These are phyloP conservation scores for Lasiodiplodia gonubiensis DNA, from an alignment of 2,329 filamentous ascomycete genomes.

Conservation along the genomic window DNA sequence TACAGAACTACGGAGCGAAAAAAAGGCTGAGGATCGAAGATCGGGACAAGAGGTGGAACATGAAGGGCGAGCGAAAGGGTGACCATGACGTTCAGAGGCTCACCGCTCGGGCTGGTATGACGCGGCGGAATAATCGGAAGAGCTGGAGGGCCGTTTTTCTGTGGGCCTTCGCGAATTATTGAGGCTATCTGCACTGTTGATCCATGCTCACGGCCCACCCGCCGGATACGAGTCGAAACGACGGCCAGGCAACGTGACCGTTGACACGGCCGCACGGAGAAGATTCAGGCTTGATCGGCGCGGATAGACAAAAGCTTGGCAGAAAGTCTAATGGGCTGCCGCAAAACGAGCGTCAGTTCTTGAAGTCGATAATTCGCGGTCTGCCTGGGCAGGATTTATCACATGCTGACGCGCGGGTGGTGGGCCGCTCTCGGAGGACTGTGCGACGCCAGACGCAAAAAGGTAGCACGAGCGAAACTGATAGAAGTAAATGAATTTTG, in stretches of 20 bases:
- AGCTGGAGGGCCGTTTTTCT: not conserved
- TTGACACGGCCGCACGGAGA: not conserved
- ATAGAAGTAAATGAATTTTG: not conserved
- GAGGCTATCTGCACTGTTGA: conserved; percentile 8
- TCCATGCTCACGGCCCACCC: conserved; percentile 9
- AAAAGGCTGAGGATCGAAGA: not conserved
- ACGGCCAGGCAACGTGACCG: not conserved
- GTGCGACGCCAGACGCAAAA: not conserved
- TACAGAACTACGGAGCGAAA: not conserved
- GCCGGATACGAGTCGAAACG: not conserved
- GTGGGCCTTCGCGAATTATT: conserved; percentile 7
- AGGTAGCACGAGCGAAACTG: not conserved
- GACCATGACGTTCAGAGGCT: not conserved
- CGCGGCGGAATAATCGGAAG: conserved; percentile 15
- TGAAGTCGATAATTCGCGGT: not conserved
- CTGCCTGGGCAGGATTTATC: conserved; percentile 2
- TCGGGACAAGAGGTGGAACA: not conserved
- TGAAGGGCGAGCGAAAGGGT: not conserved
- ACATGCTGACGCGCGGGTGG: not conserved
- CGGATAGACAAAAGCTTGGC: conserved; percentile 6
- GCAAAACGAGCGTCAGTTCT: not conserved
- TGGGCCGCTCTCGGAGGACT: not conserved
- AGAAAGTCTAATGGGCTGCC: not conserved
- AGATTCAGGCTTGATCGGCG: not conserved
- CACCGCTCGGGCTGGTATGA: conserved; percentile 6